Evolutionary conservation across 1,139 yeast genomes (phyloP).

Genomic region (Debaryomyces fabryi): DNA sequence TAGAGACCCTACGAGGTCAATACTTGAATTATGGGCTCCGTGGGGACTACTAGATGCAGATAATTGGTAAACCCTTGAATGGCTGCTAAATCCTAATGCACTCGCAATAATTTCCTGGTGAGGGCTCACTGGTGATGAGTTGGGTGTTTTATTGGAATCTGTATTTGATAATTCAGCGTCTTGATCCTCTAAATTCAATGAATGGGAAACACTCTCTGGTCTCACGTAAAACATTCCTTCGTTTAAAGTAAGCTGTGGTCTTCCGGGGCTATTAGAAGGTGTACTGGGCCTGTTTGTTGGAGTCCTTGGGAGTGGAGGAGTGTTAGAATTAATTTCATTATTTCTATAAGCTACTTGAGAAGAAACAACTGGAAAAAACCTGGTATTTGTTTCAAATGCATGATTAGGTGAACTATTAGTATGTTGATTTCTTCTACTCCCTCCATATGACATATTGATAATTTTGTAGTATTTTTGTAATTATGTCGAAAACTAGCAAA

Average conservation of each 20-base stretch:
- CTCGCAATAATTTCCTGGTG: slow-evolving; percentile 39
- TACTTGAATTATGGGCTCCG: slow-evolving; percentile 6
- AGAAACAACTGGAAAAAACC: slow-evolving; percentile 26
- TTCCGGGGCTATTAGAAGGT: slow-evolving; percentile 1
- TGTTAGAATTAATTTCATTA: not conserved
- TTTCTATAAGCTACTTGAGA: slow-evolving; percentile 24
- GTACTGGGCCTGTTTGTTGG: not conserved
- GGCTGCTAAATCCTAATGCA: slow-evolving; percentile 48
- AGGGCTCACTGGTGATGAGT: not conserved
- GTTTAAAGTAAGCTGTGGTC: slow-evolving; percentile 4
- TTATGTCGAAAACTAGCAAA: not conserved
- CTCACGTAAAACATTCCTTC: slow-evolving; percentile 9
- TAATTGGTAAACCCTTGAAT: slow-evolving; percentile 37
- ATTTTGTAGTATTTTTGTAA: slow-evolving; percentile 7
- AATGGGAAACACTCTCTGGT: slow-evolving; percentile 1
- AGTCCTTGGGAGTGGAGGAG: not conserved
- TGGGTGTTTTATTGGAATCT: not conserved
- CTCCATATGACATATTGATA: not conserved
- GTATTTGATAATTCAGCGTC: not conserved
- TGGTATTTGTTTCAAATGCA: slow-evolving; percentile 12
- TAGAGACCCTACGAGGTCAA: slow-evolving; percentile 19
- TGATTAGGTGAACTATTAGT: slow-evolving; percentile 1
- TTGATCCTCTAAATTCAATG: not conserved
- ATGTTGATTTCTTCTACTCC: not conserved
- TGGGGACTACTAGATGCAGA: slow-evolving; percentile 16